Evolutionary conservation across 1,139 yeast species (phyloP).

Genomic region (Scheffersomyces titani): DNA sequence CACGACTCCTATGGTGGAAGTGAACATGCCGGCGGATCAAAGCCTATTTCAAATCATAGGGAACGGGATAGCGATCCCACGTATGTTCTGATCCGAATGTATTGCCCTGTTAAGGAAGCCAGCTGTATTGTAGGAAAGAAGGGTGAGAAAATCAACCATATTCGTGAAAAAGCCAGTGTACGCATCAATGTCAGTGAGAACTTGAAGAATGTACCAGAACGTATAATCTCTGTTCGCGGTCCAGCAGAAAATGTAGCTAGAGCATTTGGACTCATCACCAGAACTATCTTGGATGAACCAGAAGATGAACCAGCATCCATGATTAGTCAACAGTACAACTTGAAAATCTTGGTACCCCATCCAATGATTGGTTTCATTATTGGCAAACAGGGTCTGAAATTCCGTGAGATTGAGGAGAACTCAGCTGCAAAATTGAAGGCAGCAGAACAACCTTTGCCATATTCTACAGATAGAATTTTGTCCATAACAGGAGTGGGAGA

Average conservation of each 20-base stretch:
- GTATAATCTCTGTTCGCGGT: slow-evolving; percentile 78
- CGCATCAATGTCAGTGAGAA: slow-evolving; percentile 79
- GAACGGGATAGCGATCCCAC: slow-evolving; percentile 54
- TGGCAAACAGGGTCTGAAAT: slow-evolving; percentile 74
- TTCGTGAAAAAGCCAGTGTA: slow-evolving; percentile 67
- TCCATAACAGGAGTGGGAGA: slow-evolving; percentile 81
- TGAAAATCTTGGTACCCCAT: slow-evolving; percentile 75
- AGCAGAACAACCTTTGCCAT: slow-evolving; percentile 72
- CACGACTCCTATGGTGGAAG: neutral
- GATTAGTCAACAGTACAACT: slow-evolving; percentile 54
- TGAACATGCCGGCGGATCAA: slow-evolving; percentile 6
- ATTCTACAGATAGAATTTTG: slow-evolving; percentile 77
- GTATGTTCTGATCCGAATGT: slow-evolving; percentile 68
- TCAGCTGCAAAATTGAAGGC: slow-evolving; percentile 83
- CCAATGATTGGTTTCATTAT: slow-evolving; percentile 80
- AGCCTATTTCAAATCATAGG: slow-evolving; percentile 31
- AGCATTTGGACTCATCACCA: slow-evolving; percentile 74
- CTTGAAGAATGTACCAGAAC: slow-evolving; percentile 69
- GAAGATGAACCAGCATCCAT: slow-evolving; percentile 63
- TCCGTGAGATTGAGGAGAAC: slow-evolving; percentile 79
- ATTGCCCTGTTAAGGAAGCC: slow-evolving; percentile 78
- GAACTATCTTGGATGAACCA: slow-evolving; percentile 69
- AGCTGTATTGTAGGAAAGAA: slow-evolving; percentile 74
- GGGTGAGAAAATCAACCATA: slow-evolving; percentile 68
- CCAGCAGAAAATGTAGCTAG: slow-evolving; percentile 79